phyloP scores from a whole-genome alignment of 805 yeast species.

The Saturnispora ahearnii region DNA sequence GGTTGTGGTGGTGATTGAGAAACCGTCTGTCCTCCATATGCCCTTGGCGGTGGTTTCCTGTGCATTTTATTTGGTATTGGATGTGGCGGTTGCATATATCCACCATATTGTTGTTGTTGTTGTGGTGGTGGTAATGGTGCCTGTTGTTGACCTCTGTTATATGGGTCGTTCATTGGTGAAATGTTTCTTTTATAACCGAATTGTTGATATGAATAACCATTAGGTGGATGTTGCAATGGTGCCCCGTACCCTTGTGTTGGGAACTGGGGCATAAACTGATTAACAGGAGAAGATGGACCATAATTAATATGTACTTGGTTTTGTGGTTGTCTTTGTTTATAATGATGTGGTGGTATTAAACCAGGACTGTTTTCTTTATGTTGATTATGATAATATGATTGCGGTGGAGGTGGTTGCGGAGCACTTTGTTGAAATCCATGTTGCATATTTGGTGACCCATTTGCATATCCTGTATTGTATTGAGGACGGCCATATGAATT shows the following conservation, averaged over 20 bases:
- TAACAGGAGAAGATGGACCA: constrained; percentile 8
- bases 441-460: neutral
- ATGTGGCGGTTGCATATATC: constrained; percentile 12
- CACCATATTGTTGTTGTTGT: constrained; percentile 8
- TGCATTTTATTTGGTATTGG: constrained; percentile 9
- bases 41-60: constrained; percentile 11
- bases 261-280: constrained; percentile 9
- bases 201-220: constrained; percentile 5
- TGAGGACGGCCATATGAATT: neutral
- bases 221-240: neutral
- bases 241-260: constrained; percentile 2
- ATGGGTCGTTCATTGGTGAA: constrained; percentile 14
- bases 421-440: constrained; percentile 1
- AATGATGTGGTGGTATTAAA: constrained; percentile 12
- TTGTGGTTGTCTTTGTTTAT: constrained; percentile 10
- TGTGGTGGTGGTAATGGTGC: constrained; percentile 7
- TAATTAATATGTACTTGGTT: constrained; percentile 10
- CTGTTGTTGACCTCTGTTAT: constrained; percentile 11
- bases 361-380: constrained; percentile 12
- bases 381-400: constrained; percentile 7
- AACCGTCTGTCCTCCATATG: constrained; percentile 11
- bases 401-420: constrained; percentile 7
- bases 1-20: neutral
- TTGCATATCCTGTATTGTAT: neutral
- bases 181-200: constrained; percentile 14